Conservation (phyloP, 768 basidiomycete genomes). For the Paxillus ammoniavirescens region DNA sequence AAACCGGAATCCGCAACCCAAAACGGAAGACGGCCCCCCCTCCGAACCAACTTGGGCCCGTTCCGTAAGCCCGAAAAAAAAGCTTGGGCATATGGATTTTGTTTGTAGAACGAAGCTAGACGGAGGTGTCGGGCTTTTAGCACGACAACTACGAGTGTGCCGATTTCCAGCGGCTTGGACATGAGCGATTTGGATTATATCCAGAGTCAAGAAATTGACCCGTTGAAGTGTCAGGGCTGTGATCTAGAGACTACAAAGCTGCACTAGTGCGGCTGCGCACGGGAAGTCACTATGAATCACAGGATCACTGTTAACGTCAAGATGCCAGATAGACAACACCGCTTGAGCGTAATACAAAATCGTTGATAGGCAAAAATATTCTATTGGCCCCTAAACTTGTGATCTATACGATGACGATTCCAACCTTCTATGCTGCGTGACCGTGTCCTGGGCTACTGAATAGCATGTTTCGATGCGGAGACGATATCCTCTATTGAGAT, state of each 20-base stretch:
- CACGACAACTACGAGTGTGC: conserved; percentile 82
- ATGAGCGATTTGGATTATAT: conserved; percentile 6
- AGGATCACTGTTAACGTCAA: too few relatives aligned
- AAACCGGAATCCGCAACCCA: conserved; percentile 92
- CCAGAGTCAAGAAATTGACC: not conserved
- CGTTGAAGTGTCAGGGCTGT: not conserved
- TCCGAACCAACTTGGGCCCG: conserved; percentile 73
- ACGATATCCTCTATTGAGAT: conserved; percentile 72
- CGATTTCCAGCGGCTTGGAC: conserved; percentile 50
- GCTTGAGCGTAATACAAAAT: too few relatives aligned
- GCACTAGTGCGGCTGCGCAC: too few relatives aligned
- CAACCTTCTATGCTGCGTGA: not conserved
- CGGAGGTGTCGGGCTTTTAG: conserved; percentile 86
- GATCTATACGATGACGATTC: not conserved
- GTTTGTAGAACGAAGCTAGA: conserved; percentile 85
- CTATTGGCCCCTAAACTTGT: too few relatives aligned
- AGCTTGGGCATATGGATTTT: conserved; percentile 80
- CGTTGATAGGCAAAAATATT: too few relatives aligned
- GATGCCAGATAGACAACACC: too few relatives aligned
- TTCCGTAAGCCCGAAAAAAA: conserved; percentile 60
- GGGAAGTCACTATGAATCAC: too few relatives aligned
- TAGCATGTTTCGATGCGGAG: conserved; percentile 26
- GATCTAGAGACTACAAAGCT: too few relatives aligned
- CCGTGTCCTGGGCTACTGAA: not conserved
- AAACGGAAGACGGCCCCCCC: too few relatives aligned